These are phyloP conservation scores for Solanum virginianum DNA, from an alignment of 257 asterid genomes.

Conservation along the genomic window DNA sequence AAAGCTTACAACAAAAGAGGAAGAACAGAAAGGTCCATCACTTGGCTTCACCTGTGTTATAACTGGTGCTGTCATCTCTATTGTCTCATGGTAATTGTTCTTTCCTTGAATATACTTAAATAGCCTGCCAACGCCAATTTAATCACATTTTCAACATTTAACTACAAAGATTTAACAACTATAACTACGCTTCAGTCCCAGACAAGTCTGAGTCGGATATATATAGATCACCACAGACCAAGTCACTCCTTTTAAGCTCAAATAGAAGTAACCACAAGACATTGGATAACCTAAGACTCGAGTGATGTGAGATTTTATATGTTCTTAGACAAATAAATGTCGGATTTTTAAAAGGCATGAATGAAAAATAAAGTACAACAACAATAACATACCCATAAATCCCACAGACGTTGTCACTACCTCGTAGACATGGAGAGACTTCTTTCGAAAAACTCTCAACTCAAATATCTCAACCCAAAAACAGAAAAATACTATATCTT, in stretches of 20 bases:
- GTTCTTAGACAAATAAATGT: background rate
- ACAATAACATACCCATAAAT: no score
- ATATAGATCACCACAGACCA: no score
- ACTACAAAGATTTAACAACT: background rate
- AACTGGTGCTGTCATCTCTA: slow-evolving; percentile 91
- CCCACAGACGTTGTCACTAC: no score
- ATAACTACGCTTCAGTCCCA: background rate
- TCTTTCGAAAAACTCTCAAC: no score
- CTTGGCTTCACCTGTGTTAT: slow-evolving; percentile 58
- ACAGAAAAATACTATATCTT: no score
- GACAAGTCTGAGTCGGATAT: background rate
- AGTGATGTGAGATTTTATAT: no score
- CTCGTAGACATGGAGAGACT: no score
- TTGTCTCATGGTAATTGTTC: slow-evolving; percentile 29
- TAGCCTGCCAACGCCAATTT: slow-evolving; percentile 24
- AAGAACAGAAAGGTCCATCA: slow-evolving; percentile 76
- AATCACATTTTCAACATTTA: background rate
- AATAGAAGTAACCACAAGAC: background rate
- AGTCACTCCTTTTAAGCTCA: no score
- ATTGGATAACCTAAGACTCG: background rate
- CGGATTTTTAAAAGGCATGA: background rate
- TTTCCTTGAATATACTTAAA: slow-evolving; percentile 69
- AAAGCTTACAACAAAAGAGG: slow-evolving; percentile 62
- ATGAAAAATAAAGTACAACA: no score
- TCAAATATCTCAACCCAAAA: no score